Conservation (phyloP, 176 grass and related monocot species). For the Cocos nucifera region DNA sequence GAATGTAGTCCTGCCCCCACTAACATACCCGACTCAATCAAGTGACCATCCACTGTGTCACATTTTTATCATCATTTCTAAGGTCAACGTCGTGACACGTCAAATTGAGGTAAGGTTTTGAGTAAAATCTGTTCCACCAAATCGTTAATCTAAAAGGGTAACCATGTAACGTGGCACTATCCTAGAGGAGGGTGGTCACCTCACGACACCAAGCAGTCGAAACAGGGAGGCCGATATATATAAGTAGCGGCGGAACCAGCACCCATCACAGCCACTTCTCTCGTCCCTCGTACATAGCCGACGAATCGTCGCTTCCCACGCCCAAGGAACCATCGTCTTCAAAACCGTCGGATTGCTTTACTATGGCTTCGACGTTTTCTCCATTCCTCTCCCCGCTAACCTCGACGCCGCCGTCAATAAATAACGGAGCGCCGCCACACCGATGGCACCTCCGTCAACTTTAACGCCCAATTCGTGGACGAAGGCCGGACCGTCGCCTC, state of each 20-base stretch:
- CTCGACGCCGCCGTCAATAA: not conserved
- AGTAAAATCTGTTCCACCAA: too few relatives aligned
- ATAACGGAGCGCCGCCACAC: conserved; percentile 61
- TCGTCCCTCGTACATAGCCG: not conserved
- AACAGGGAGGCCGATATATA: too few relatives aligned
- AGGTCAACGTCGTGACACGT: too few relatives aligned
- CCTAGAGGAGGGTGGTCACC: too few relatives aligned
- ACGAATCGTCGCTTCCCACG: conserved; percentile 3
- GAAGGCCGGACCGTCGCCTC: conserved; percentile 45
- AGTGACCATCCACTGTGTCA: too few relatives aligned
- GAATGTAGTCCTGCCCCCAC: too few relatives aligned
- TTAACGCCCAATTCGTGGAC: conserved; percentile 76
- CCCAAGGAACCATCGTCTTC: conserved; percentile 62
- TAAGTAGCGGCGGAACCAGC: not conserved
- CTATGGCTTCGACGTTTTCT: conserved; percentile 97
- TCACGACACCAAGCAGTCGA: too few relatives aligned
- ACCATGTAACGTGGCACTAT: too few relatives aligned
- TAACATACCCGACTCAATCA: too few relatives aligned
- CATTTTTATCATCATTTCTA: too few relatives aligned
- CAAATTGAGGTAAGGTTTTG: too few relatives aligned
- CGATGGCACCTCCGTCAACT: conserved; percentile 69
- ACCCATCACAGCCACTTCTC: not conserved
- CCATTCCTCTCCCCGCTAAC: conserved; percentile 25
- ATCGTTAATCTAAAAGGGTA: too few relatives aligned
- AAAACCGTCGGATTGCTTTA: conserved; percentile 39